Conservation (phyloP, 257 asterid species). For the Striga asiatica region DNA sequence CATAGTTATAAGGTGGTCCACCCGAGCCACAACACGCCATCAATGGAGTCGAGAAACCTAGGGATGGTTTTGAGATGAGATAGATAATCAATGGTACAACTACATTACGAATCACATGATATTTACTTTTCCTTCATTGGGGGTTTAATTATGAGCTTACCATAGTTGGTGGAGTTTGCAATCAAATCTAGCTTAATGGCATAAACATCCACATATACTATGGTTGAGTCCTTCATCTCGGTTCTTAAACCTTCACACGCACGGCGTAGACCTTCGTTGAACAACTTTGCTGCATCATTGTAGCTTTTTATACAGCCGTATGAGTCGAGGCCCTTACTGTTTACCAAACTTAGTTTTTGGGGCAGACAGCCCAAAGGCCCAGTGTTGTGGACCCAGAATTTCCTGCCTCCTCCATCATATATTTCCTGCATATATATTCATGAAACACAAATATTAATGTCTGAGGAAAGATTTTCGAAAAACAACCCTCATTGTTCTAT, state of each 20-base stretch:
- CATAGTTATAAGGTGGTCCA: slow-evolving; percentile 77
- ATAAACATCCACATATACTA: slow-evolving; percentile 78
- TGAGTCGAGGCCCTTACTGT: slow-evolving; percentile 36
- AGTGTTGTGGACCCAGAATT: slow-evolving; percentile 83
- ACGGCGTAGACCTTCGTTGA: slow-evolving; percentile 53
- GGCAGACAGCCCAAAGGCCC: slow-evolving; percentile 96
- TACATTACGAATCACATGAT: too few species aligned
- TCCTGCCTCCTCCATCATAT: slow-evolving; percentile 63
- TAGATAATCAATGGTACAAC: not conserved
- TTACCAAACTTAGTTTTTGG: slow-evolving; percentile 40
- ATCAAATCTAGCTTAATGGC: slow-evolving; percentile 66
- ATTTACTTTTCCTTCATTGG: too few species aligned
- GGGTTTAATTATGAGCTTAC: slow-evolving; percentile 33
- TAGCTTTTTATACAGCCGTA: slow-evolving; percentile 61
- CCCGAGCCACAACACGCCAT: slow-evolving; percentile 90
- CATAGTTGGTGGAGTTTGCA: slow-evolving; percentile 53
- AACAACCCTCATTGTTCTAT: not conserved
- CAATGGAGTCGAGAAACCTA: slow-evolving; percentile 58
- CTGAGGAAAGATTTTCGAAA: too few species aligned
- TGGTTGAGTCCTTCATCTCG: slow-evolving; percentile 45
- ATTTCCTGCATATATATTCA: slow-evolving; percentile 40
- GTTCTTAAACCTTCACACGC: slow-evolving; percentile 37
- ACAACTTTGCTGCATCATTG: slow-evolving; percentile 48
- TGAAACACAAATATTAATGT: not conserved
- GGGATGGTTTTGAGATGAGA: not conserved